Conservation (phyloP, 305 asterid species). For the Euphrasia arctica region DNA sequence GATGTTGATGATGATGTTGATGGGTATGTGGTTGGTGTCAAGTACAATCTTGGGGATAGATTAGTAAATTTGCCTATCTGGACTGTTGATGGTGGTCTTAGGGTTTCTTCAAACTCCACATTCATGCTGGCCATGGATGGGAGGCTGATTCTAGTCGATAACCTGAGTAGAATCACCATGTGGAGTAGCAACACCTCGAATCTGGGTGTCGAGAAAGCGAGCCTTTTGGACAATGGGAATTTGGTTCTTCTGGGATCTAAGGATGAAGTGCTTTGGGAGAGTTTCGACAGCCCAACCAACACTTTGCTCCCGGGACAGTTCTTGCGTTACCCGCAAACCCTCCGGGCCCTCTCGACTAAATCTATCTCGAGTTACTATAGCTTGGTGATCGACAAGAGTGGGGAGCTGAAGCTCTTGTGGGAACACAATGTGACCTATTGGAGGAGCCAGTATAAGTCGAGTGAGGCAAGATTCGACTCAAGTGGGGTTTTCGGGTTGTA, state of each 20-base stretch:
- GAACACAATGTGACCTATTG: slow-evolving; percentile 76
- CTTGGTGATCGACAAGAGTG: slow-evolving; percentile 38
- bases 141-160: slow-evolving; percentile 45
- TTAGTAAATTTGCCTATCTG: slow-evolving; percentile 57
- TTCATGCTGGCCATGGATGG: slow-evolving; percentile 57
- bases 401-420: slow-evolving; percentile 59
- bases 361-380: slow-evolving; percentile 52
- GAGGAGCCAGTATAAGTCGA: slow-evolving; percentile 46
- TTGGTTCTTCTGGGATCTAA: slow-evolving; percentile 46
- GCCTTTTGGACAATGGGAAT: slow-evolving; percentile 59
- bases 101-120: slow-evolving; percentile 48
- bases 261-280: slow-evolving; percentile 53
- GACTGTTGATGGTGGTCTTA: slow-evolving; percentile 64
- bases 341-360: slow-evolving; percentile 50
- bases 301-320: slow-evolving; percentile 62
- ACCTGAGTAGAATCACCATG: slow-evolving; percentile 36
- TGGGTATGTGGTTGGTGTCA: slow-evolving; percentile 51
- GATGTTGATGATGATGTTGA: slow-evolving; percentile 40
- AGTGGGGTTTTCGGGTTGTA: slow-evolving; percentile 51
- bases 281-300: slow-evolving; percentile 56
- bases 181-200: slow-evolving; percentile 69
- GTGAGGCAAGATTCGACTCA: slow-evolving; percentile 45
- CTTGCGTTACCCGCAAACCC: slow-evolving; percentile 47
- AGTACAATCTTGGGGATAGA: slow-evolving; percentile 49
- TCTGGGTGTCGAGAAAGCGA: slow-evolving; percentile 54